Conservation (phyloP, 495 filamentous ascomycete species). For the Penicillium bovifimosum region DNA sequence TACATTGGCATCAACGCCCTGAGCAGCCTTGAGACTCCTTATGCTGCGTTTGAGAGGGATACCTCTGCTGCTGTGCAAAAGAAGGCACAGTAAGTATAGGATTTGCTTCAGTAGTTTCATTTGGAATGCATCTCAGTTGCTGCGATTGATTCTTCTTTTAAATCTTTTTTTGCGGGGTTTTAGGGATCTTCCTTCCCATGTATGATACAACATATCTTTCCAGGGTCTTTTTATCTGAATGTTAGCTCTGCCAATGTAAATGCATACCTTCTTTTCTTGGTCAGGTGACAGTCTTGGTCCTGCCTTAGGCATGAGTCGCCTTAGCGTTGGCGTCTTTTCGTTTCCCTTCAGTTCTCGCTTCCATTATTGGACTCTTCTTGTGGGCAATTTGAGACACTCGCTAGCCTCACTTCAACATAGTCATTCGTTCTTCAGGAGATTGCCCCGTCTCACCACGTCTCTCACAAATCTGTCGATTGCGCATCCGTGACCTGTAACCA, state of each 20-base stretch:
- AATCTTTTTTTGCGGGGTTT: slow-evolving; percentile 3
- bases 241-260: slow-evolving; percentile 1
- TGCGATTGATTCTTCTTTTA: slow-evolving; percentile 6
- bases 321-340: slow-evolving; percentile 19
- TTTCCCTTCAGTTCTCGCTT: slow-evolving; percentile 20
- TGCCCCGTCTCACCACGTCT: background rate
- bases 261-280: slow-evolving; percentile 17
- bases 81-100: slow-evolving; percentile 58
- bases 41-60: slow-evolving; percentile 94
- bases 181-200: slow-evolving; percentile 14
- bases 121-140: slow-evolving; percentile 5
- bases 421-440: slow-evolving; percentile 16
- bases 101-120: background rate
- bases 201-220: slow-evolving; percentile 21
- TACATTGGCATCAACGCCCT: slow-evolving; percentile 72
- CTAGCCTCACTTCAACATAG: slow-evolving; percentile 10
- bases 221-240: background rate
- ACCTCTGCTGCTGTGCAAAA: slow-evolving; percentile 81
- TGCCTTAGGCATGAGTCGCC: slow-evolving; percentile 6
- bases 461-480: background rate
- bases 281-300: slow-evolving; percentile 21
- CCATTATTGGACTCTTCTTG: slow-evolving; percentile 1
- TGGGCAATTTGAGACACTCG: slow-evolving; percentile 1
- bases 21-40: slow-evolving; percentile 75
- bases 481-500: background rate